Evolutionary conservation across 2,329 filamentous ascomycete genomes (phyloP), one percentile per base, ranked within the genome.

Genomic region (Sporothrix protearum): DNA sequence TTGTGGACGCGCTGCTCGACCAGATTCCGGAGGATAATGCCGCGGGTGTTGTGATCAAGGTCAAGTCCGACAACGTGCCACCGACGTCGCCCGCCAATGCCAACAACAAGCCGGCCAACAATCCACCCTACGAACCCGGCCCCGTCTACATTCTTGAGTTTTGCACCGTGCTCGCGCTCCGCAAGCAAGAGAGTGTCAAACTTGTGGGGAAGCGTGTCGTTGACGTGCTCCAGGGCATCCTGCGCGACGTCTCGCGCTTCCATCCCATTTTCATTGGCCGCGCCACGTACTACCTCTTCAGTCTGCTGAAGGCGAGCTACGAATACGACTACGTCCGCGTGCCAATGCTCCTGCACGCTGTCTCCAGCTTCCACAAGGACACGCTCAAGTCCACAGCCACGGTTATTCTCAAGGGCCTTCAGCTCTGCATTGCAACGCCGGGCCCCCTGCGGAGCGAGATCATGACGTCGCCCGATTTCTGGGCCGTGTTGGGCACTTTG

Each of bases 391-490:
- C 91, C 79, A 91, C 92, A 19, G 91, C 94, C 0, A 84, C 89
- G 42, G 87, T 93, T 4, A 88, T 96, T 0, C 84, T 97, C 22
- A 90, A 92, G 76, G 95, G 95, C 0, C 83, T 99, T 33, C 88
- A 90, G 59, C 85, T 90, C 59, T 97, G 94, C 77, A 92, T 97
- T 75, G 89, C 91, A 68, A 88, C 91, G 73, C 89, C 93, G 0
- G 89, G 90, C 33, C 89, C 92, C 14, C 83, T 99, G 36, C 89
- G 93, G 71, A 97, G 92, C 76, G 95, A 98, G 81, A 92, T 98
- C 76, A 96, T 97, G 81, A 95, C 93, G 16, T 98, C 95, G 22
- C 96, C 96, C 0, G 96, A 99, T 78, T 98, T 99, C 80, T 99
- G 96, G 96, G 91, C 91, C 5, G 92, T 97, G 16, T 84, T 99